phyloP scores from a whole-genome alignment of 2,329 filamentous ascomycete genomes.

The Alternaria alternata region DNA sequence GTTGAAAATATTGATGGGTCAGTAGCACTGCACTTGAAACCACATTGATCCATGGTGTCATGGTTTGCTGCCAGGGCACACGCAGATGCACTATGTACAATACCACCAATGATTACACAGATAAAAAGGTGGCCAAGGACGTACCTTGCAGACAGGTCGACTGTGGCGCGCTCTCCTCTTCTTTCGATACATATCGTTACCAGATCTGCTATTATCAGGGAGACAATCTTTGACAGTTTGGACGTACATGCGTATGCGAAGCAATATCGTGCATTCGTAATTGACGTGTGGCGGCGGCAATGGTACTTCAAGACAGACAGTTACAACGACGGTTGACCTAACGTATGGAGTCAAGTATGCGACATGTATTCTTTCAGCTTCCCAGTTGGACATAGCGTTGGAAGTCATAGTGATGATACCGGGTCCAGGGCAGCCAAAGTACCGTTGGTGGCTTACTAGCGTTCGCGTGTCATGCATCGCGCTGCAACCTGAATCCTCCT shows the following conservation, averaged over 20 bases:
- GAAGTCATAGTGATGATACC: background rate
- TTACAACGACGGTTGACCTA: background rate
- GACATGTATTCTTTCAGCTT: background rate
- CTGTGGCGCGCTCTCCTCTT: no score
- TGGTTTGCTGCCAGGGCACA: no score
- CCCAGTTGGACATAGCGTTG: background rate
- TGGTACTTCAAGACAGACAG: background rate
- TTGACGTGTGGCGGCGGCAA: background rate
- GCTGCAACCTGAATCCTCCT: background rate
- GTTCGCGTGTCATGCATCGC: background rate
- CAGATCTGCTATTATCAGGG: no score
- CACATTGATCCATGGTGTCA: no score
- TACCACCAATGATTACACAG: no score
- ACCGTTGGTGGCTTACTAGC: background rate
- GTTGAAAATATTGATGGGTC: slow-evolving; percentile 69
- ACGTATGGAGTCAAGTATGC: background rate
- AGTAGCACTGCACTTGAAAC: slow-evolving; percentile 10
- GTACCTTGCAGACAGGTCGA: no score
- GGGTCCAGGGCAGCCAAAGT: background rate
- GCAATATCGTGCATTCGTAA: no score
- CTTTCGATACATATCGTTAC: no score
- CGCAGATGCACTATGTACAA: no score
- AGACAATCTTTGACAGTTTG: no score
- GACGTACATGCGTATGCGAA: no score
- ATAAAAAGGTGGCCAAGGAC: no score